A percentile compares a stretch with the other conserved stretches of the same genome.
These are phyloP conservation scores for Dactylellina drechsleri DNA, from an alignment of 2,329 filamentous ascomycete genomes.

Conservation along the genomic window DNA sequence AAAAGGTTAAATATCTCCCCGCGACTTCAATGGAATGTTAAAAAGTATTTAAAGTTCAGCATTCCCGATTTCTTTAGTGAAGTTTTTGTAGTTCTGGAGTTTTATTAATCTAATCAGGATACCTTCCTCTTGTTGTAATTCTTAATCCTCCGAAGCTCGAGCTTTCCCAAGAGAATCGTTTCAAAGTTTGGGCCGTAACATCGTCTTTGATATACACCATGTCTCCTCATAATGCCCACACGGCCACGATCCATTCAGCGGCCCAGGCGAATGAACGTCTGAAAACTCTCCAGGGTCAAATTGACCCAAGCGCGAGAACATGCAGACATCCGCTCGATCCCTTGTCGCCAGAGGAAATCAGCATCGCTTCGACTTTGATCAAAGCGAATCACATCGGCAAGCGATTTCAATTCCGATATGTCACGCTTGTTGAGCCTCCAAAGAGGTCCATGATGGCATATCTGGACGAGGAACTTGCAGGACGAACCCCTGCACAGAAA, in stretches of 20 bases:
- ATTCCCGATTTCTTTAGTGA: background rate
- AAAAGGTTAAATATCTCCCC: slow-evolving; percentile 48
- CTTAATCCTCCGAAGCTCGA: slow-evolving; percentile 5
- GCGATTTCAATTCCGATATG: slow-evolving; percentile 66
- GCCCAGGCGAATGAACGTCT: slow-evolving; percentile 51
- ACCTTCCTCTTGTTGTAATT: background rate
- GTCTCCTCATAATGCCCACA: slow-evolving; percentile 20
- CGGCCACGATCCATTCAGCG: slow-evolving; percentile 35
- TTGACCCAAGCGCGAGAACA: slow-evolving; percentile 14
- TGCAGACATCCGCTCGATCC: slow-evolving; percentile 67
- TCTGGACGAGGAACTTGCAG: slow-evolving; percentile 71
- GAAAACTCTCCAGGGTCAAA: slow-evolving; percentile 42
- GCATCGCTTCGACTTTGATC: slow-evolving; percentile 66
- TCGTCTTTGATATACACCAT: slow-evolving; percentile 10
- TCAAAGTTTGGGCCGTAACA: background rate
- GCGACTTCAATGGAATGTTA: slow-evolving; percentile 18
- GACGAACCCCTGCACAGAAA: slow-evolving; percentile 65
- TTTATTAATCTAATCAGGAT: background rate
- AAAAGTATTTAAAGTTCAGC: slow-evolving; percentile 51
- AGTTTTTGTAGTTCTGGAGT: background rate
- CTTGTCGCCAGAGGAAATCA: slow-evolving; percentile 69
- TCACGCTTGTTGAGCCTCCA: slow-evolving; percentile 73
- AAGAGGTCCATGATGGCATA: slow-evolving; percentile 71
- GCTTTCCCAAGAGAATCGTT: background rate
- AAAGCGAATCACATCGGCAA: slow-evolving; percentile 56